Conservation (phyloP, 441 rosid genomes). For the Aleurites moluccanus region DNA sequence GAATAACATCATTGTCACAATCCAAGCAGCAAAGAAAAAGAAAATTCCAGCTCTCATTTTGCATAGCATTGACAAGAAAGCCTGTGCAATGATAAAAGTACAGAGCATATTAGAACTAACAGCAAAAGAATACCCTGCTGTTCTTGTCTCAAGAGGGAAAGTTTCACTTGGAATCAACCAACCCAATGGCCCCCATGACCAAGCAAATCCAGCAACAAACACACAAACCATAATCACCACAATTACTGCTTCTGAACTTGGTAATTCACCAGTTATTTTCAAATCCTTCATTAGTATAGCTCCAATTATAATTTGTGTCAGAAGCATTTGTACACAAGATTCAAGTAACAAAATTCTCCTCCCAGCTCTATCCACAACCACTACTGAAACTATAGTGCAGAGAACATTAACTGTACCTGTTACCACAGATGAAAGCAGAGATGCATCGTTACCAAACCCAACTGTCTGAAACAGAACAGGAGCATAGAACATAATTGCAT, state of each 20-base stretch:
- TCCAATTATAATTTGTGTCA: slow-evolving; percentile 37
- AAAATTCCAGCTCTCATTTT: slow-evolving; percentile 49
- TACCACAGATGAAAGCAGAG: slow-evolving; percentile 54
- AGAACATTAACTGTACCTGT: slow-evolving; percentile 53
- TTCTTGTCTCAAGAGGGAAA: slow-evolving; percentile 61
- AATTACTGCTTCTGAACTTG: slow-evolving; percentile 22
- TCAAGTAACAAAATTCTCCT: slow-evolving; percentile 56
- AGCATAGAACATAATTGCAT: slow-evolving; percentile 71
- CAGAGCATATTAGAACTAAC: slow-evolving; percentile 70
- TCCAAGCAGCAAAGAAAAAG: slow-evolving; percentile 68
- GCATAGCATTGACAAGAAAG: slow-evolving; percentile 70
- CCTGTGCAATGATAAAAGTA: slow-evolving; percentile 69
- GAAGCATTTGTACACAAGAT: slow-evolving; percentile 54
- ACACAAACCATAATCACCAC: slow-evolving; percentile 56
- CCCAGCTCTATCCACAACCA: slow-evolving; percentile 47
- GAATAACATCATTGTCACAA: slow-evolving; percentile 54
- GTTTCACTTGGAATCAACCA: slow-evolving; percentile 72
- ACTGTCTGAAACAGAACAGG: slow-evolving; percentile 66
- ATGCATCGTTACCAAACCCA: slow-evolving; percentile 54
- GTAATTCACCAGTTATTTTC: slow-evolving; percentile 30
- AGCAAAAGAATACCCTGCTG: slow-evolving; percentile 58
- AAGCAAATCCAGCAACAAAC: slow-evolving; percentile 56
- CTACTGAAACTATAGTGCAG: slow-evolving; percentile 58
- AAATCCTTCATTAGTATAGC: slow-evolving; percentile 22
- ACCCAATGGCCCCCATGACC: slow-evolving; percentile 52